Evolutionary conservation across 495 filamentous ascomycete genomes (phyloP), one percentile per base, ranked within the genome.

Genomic region (Staphylotrichum longicolle): DNA sequence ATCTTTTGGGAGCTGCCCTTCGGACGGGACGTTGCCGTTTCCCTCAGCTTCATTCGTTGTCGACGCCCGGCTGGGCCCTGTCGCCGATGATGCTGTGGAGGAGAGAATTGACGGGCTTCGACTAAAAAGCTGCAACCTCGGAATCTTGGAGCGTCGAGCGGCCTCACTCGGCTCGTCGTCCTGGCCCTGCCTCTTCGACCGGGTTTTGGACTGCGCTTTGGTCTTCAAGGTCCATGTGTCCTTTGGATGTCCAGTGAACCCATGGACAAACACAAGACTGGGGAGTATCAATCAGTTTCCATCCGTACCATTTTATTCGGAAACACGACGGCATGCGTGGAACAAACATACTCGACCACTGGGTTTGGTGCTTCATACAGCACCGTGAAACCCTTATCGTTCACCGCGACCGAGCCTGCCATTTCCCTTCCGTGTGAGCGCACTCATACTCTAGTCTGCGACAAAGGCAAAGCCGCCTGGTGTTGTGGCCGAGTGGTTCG

Each of bases 241-340:
- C 37, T 51, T 59, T 42, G 61, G 65, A 42, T 63, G 60, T 0
- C 65, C 62, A 32, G 46, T 54, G 33, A 67, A 49, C 35, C 61
- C 61, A 39, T 64, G 57, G 5, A 59, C 44, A n/a, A 59, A 63
- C 15, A 58, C 54, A 10, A 63, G 37, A 42, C 61, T 63, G n/a
- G n/a, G n/a, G n/a, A n/a, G n/a, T n/a, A n/a, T n/a, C n/a, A n/a
- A n/a, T n/a, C n/a, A n/a, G n/a, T n/a, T n/a, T n/a, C n/a, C n/a
- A n/a, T n/a, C n/a, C n/a, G n/a, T n/a, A n/a, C n/a, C n/a, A n/a
- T n/a, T n/a, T n/a, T n/a, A n/a, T 54, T 20, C 2, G 12, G 32
- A n/a, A 32, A 3, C 10, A 33, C 3, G 27, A 49, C 10, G 3
- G 30, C 7, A 32, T 20, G 45, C 2, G 27, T 6, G 12, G 30